Evolutionary conservation across 2,329 filamentous ascomycete species (phyloP).

Genomic region (Ophiostoma sp.): DNA sequence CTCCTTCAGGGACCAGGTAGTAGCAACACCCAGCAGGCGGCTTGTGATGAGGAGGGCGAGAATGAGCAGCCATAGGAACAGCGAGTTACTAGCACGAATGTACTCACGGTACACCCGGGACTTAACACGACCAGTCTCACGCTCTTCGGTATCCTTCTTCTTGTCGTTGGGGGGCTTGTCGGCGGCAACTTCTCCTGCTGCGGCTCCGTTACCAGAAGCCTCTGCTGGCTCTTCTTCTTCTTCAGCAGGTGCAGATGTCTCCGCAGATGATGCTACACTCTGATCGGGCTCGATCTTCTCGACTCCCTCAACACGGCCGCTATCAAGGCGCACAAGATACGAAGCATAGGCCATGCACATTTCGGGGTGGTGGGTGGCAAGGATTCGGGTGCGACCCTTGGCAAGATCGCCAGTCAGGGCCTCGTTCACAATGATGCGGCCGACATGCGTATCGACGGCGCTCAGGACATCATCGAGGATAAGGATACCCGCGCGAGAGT

Average conservation of each 20-base stretch:
- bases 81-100: slow-evolving; percentile 36
- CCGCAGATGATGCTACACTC: slow-evolving; percentile 22
- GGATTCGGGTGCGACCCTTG: slow-evolving; percentile 58
- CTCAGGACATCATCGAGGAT: slow-evolving; percentile 53
- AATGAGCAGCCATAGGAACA: slow-evolving; percentile 34
- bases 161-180: not conserved
- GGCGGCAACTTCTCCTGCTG: slow-evolving; percentile 16
- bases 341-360: slow-evolving; percentile 37
- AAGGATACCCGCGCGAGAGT: slow-evolving; percentile 47
- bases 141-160: slow-evolving; percentile 33
- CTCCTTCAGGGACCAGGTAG: slow-evolving; percentile 41
- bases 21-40: slow-evolving; percentile 34
- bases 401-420: slow-evolving; percentile 55
- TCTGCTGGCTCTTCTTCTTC: not conserved
- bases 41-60: slow-evolving; percentile 33
- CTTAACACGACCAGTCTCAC: slow-evolving; percentile 40
- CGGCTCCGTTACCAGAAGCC: not conserved
- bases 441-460: slow-evolving; percentile 48
- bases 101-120: slow-evolving; percentile 40
- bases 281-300: slow-evolving; percentile 28
- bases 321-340: slow-evolving; percentile 36
- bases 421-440: slow-evolving; percentile 50
- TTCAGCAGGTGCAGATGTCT: slow-evolving; percentile 24
- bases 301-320: slow-evolving; percentile 34
- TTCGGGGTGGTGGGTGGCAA: slow-evolving; percentile 57